A percentile compares a stretch with the other conserved stretches of the same genome.
Evolutionary conservation across 75 land plant species (phyloP).

Genomic region (Pinus taeda): DNA sequence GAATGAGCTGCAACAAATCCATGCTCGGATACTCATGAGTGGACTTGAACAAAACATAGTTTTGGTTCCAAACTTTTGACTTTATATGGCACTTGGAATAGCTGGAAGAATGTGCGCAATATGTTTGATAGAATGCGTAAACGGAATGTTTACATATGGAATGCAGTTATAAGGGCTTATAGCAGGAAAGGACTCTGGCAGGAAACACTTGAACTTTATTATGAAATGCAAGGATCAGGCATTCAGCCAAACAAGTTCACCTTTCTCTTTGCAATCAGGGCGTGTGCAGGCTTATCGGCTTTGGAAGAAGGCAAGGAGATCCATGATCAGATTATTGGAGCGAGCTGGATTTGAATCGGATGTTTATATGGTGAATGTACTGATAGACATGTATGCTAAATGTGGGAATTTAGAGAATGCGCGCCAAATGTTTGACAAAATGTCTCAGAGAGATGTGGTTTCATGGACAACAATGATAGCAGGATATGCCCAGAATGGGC

Average conservation of each 20-base stretch:
- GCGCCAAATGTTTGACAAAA: not conserved
- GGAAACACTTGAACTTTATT: conserved; percentile 7
- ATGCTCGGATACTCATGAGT: not conserved
- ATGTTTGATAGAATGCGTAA: conserved; percentile 7
- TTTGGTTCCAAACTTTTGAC: not conserved
- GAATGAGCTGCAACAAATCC: not conserved
- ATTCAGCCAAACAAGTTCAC: conserved; percentile 1
- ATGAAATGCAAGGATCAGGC: not conserved
- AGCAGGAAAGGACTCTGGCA: not conserved
- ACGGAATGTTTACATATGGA: conserved; percentile 8
- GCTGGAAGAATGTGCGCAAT: not conserved
- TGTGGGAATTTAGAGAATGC: conserved; percentile 33
- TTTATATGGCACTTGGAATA: not conserved
- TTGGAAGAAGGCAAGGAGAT: conserved; percentile 39
- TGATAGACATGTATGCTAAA: conserved; percentile 10
- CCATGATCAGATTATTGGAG: conserved; percentile 32
- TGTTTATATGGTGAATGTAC: not conserved
- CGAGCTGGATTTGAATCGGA: conserved; percentile 12
- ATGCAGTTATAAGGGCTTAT: conserved; percentile 10
- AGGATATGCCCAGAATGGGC: conserved; percentile 12
- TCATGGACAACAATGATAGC: conserved; percentile 1
- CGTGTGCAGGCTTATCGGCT: conserved; percentile 5
- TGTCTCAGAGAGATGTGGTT: not conserved
- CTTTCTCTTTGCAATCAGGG: conserved; percentile 4
- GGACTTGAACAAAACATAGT: not conserved